phyloP scores from a whole-genome alignment of 169 alveolate species.

The Miamiensis avidus region DNA sequence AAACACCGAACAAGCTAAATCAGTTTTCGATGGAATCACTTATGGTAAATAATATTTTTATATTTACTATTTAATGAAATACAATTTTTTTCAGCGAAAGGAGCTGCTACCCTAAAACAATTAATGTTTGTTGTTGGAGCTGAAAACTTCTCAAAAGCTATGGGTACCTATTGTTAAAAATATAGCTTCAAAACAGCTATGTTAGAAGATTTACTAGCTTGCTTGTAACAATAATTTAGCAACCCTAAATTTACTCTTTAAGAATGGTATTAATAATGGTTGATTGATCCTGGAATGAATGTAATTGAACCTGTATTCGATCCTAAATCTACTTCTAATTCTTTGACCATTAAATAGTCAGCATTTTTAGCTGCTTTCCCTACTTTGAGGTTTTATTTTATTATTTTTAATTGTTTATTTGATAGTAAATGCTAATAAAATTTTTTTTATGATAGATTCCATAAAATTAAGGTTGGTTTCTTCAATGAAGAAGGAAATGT shows the following conservation, averaged over 20 bases:
- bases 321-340: constrained; percentile 5
- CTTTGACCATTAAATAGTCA: neutral
- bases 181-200: constrained; percentile 54
- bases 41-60: constrained; percentile 51
- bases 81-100: neutral
- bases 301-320: constrained; percentile 7
- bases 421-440: too few relatives aligned
- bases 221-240: constrained; percentile 47
- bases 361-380: neutral
- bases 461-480: constrained; percentile 10
- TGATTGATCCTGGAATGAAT: constrained; percentile 11
- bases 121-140: constrained; percentile 68
- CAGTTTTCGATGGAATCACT: constrained; percentile 78
- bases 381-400: neutral
- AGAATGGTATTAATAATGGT: constrained; percentile 19
- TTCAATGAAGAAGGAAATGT: constrained; percentile 7
- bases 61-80: too few relatives aligned
- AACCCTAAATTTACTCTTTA: constrained; percentile 22
- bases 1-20: constrained; percentile 73
- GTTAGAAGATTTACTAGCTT: constrained; percentile 61
- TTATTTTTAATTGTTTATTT: neutral
- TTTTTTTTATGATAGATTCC: neutral
- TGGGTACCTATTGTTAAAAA: constrained; percentile 54
- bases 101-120: constrained; percentile 59
- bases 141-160: constrained; percentile 58